A percentile compares a stretch with the other conserved stretches of the same genome.
phyloP scores from a whole-genome alignment of 345 rosid species.

The Eucalyptus pauciflora region DNA sequence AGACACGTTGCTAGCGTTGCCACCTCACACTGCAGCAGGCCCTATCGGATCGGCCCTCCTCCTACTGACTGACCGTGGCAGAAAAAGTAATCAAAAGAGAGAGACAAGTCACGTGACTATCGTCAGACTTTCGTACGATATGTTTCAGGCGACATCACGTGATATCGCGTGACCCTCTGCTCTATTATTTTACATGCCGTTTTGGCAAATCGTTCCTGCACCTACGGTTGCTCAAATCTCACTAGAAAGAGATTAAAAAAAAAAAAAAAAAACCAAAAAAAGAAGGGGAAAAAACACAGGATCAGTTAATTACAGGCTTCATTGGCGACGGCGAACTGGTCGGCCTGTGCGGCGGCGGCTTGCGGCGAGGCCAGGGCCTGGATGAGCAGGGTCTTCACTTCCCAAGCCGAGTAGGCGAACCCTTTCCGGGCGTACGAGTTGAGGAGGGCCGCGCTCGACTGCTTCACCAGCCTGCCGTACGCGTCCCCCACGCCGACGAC shows the following conservation, averaged over 20 bases:
- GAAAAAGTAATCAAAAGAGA: background rate
- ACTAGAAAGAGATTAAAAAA: background rate
- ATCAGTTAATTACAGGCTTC: slow-evolving; percentile 37
- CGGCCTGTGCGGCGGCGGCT: slow-evolving; percentile 50
- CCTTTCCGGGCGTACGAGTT: slow-evolving; percentile 64
- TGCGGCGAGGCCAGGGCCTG: slow-evolving; percentile 53
- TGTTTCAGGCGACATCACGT: background rate
- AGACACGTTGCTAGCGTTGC: background rate
- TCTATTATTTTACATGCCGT: background rate
- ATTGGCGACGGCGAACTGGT: slow-evolving; percentile 44
- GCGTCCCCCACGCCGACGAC: slow-evolving; percentile 35
- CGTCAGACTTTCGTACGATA: background rate
- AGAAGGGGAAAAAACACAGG: no score
- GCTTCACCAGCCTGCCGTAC: slow-evolving; percentile 45
- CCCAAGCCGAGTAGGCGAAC: slow-evolving; percentile 59
- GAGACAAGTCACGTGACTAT: background rate
- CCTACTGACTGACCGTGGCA: background rate
- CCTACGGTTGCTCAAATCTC: background rate
- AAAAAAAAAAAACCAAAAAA: background rate
- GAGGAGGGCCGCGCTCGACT: slow-evolving; percentile 70
- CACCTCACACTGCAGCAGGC: background rate
- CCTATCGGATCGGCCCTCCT: background rate
- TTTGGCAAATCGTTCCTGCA: background rate
- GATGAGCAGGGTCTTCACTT: slow-evolving; percentile 70
- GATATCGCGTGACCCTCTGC: background rate